Percentiles rank a stretch among this genome's conserved stretches.
Conservation (phyloP, 768 basidiomycete species). For the Sporobolomyces roseus region DNA sequence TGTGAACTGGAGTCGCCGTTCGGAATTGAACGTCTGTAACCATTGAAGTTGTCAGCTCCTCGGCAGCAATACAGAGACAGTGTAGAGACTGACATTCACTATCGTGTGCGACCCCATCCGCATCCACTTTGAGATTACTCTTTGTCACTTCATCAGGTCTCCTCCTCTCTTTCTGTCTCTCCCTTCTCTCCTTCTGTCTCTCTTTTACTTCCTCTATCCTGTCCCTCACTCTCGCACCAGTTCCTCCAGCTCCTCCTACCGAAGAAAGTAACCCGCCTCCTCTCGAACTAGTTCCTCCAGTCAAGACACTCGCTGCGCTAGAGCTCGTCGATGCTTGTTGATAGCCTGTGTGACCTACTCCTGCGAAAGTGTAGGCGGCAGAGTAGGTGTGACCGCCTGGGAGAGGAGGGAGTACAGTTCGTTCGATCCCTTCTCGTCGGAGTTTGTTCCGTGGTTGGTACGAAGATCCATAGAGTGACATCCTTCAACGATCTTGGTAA, state of each 20-base stretch:
- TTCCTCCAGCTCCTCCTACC: background rate
- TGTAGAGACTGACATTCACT: conserved; percentile 31
- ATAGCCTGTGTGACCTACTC: conserved; percentile 30
- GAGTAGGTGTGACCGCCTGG: conserved; percentile 14
- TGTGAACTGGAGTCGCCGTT: conserved; percentile 22
- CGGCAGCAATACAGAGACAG: background rate
- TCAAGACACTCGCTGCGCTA: conserved; percentile 3
- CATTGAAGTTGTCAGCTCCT: background rate
- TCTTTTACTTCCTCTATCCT: conserved; percentile 37
- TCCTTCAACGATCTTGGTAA: no score
- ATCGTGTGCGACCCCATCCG: conserved; percentile 37
- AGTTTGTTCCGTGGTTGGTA: conserved; percentile 23
- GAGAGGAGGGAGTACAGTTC: conserved; percentile 23
- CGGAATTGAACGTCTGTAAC: conserved; percentile 37
- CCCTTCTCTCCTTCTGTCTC: conserved; percentile 31
- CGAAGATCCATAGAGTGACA: background rate
- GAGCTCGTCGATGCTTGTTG: background rate
- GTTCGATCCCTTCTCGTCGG: conserved; percentile 16
- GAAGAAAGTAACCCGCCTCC: conserved; percentile 16
- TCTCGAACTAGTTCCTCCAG: background rate
- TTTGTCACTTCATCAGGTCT: conserved; percentile 28
- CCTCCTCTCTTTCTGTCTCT: conserved; percentile 19
- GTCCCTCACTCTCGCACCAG: conserved; percentile 25
- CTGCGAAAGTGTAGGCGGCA: conserved; percentile 15
- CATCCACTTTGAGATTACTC: conserved; percentile 29